Evolutionary conservation across 441 rosid species (phyloP).

Genomic region (Macaranga tanarius): DNA sequence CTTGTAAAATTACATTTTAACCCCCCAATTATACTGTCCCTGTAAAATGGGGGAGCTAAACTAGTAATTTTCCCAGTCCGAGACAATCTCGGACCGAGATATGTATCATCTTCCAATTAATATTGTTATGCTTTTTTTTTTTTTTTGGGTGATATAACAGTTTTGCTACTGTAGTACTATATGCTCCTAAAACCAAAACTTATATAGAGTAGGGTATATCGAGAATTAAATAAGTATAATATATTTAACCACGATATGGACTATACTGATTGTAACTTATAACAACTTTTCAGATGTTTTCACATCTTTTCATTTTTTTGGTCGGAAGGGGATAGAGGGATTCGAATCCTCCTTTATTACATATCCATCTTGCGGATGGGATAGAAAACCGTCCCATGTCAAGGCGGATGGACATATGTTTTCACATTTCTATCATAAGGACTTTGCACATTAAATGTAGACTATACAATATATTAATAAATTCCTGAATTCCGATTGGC

Average conservation of each 20-base stretch:
- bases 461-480: background rate
- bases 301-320: no score
- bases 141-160: background rate
- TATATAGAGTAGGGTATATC: background rate
- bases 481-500: background rate
- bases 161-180: background rate
- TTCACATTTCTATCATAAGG: background rate
- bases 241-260: background rate
- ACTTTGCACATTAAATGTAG: background rate
- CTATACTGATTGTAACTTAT: background rate
- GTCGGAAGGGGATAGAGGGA: no score
- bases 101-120: no score
- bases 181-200: background rate
- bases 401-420: no score
- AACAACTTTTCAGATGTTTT: background rate
- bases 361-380: no score
- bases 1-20: no score
- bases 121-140: background rate
- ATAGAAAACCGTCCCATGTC: no score
- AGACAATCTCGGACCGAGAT: no score
- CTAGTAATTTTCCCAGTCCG: no score
- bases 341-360: no score
- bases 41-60: no score
- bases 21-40: no score
- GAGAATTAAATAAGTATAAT: background rate